Conservation (phyloP, 1,284 basidiomycete genomes). For the Pseudozyma flocculosa region DNA sequence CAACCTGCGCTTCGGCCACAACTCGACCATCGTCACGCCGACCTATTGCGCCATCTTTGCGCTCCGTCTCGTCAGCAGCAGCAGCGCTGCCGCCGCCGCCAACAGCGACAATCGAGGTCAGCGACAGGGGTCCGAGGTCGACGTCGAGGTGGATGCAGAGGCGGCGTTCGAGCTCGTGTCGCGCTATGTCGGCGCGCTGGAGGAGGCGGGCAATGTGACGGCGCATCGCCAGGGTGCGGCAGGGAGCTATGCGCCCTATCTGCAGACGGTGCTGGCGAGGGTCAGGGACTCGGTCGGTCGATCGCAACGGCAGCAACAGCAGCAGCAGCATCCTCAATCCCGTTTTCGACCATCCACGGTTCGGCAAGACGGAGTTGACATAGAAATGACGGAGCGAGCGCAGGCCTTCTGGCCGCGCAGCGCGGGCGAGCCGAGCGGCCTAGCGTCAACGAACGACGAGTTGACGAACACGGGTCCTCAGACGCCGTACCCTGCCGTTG, state of each 20-base stretch:
- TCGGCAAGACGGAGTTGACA: too few relatives aligned
- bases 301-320: background rate
- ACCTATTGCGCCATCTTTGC: constrained; percentile 42
- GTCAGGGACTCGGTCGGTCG: constrained; percentile 7
- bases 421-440: too few relatives aligned
- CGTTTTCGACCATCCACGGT: too few relatives aligned
- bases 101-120: too few relatives aligned
- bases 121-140: too few relatives aligned
- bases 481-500: too few relatives aligned
- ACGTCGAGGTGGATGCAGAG: constrained; percentile 35
- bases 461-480: too few relatives aligned
- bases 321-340: too few relatives aligned
- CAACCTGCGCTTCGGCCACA: constrained; percentile 32
- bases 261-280: constrained; percentile 29
- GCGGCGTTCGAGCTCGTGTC: constrained; percentile 37
- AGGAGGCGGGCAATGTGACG: constrained; percentile 35
- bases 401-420: too few relatives aligned
- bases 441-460: too few relatives aligned
- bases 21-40: constrained; percentile 38
- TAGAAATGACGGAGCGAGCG: too few relatives aligned
- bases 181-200: constrained; percentile 26
- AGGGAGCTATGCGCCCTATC: constrained; percentile 35
- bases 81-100: too few relatives aligned
- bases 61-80: constrained; percentile 18
- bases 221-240: constrained; percentile 30